Conservation (phyloP, 1,284 basidiomycete genomes). For the Cryptococcus sp. region DNA sequence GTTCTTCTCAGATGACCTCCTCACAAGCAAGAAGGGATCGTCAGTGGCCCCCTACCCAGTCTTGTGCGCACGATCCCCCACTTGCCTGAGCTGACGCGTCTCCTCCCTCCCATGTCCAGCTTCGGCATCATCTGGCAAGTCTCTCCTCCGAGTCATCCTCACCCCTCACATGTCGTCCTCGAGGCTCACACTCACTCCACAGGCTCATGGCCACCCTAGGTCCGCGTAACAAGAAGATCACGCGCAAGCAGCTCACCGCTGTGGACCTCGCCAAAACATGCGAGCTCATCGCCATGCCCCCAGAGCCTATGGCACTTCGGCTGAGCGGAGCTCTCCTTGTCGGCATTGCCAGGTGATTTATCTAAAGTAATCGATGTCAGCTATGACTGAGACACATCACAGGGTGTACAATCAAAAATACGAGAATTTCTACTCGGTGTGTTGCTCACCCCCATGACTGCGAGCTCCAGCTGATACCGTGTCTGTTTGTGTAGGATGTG, state of each 20-base stretch:
- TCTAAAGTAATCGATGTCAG: background rate
- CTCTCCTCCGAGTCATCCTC: background rate
- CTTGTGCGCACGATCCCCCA: background rate
- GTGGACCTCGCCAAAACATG: slow-evolving; percentile 77
- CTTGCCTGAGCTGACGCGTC: slow-evolving; percentile 9
- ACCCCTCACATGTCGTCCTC: background rate
- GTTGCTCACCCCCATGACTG: slow-evolving; percentile 1
- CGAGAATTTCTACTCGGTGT: slow-evolving; percentile 38
- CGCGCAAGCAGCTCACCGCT: slow-evolving; percentile 70
- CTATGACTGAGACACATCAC: background rate
- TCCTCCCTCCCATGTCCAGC: slow-evolving; percentile 13
- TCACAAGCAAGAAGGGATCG: slow-evolving; percentile 41
- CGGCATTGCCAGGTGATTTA: slow-evolving; percentile 70
- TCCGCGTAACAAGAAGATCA: slow-evolving; percentile 73
- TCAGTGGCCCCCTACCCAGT: slow-evolving; percentile 17
- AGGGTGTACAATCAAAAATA: slow-evolving; percentile 38
- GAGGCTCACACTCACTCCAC: background rate
- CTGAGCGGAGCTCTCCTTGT: slow-evolving; percentile 82
- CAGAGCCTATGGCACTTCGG: slow-evolving; percentile 77
- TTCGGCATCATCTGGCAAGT: slow-evolving; percentile 44
- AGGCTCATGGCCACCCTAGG: slow-evolving; percentile 88
- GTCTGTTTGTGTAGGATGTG: slow-evolving; percentile 22
- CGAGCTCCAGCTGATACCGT: background rate
- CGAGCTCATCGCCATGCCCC: slow-evolving; percentile 69
- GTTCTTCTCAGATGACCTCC: slow-evolving; percentile 43